Percentiles rank a stretch among this genome's conserved stretches.
These are phyloP conservation scores for Brasilioporus rufonigricans DNA, from an alignment of 768 basidiomycete species.

Conservation along the genomic window DNA sequence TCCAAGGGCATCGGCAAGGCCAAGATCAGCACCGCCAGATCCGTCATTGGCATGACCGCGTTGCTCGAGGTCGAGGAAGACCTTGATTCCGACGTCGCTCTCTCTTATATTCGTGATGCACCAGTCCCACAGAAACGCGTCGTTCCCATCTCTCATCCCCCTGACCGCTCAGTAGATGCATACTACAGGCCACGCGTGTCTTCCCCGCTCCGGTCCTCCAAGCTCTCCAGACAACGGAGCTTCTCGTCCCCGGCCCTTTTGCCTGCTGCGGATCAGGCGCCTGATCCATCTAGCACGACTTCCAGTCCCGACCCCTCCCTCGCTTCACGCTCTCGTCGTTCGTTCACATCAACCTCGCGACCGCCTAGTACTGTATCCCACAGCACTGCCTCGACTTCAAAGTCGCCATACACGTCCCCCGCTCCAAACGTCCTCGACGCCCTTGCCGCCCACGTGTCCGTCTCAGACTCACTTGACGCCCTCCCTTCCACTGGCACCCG, in stretches of 20 bases:
- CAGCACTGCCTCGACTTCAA: conserved; percentile 24
- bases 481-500: conserved; percentile 52
- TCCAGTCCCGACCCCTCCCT: conserved; percentile 3
- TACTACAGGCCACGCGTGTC: conserved; percentile 23
- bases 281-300: background rate
- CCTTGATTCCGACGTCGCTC: conserved; percentile 21
- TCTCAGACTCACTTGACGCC: conserved; percentile 22
- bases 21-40: conserved; percentile 37
- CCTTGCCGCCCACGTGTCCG: conserved; percentile 30
- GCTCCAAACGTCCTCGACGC: conserved; percentile 32
- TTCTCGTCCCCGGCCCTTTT: conserved; percentile 29
- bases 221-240: conserved; percentile 29
- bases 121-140: conserved; percentile 19
- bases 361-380: conserved; percentile 13
- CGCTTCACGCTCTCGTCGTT: conserved; percentile 8
- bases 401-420: conserved; percentile 30
- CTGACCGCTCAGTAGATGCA: conserved; percentile 7
- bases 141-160: conserved; percentile 9
- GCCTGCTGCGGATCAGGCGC: conserved; percentile 2
- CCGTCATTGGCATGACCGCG: conserved; percentile 53
- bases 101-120: conserved; percentile 1
- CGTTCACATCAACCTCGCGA: conserved; percentile 13
- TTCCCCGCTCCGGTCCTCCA: conserved; percentile 23
- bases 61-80: conserved; percentile 55
- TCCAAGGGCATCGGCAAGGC: conserved; percentile 25